Conservation (phyloP, 2,329 filamentous ascomycete species). For the Fusarium sp. region DNA sequence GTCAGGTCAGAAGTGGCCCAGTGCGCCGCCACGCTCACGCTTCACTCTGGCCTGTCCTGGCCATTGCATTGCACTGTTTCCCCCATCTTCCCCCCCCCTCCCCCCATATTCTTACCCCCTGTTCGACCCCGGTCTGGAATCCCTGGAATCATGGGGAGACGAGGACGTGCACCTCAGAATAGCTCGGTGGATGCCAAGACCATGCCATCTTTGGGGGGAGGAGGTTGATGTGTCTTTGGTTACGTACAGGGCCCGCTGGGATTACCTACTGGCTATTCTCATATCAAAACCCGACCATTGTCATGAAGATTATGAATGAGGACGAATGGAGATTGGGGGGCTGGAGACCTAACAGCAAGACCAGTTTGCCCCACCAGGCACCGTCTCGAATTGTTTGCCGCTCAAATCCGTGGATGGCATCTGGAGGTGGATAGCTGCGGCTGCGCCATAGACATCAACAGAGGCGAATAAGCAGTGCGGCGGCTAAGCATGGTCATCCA, state of each 20-base stretch:
- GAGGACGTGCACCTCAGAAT: constrained; percentile 16
- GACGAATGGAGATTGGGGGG: neutral
- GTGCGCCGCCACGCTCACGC: constrained; percentile 12
- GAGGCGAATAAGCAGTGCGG: neutral
- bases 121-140: constrained; percentile 16
- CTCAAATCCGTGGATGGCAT: neutral
- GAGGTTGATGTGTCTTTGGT: constrained; percentile 15
- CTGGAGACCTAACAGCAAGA: neutral
- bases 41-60: neutral
- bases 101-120: constrained; percentile 16
- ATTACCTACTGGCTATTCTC: neutral
- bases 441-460: neutral
- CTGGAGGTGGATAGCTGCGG: neutral
- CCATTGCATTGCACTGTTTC: neutral
- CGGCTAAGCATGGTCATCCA: constrained; percentile 27
- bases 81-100: constrained; percentile 4
- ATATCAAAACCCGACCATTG: neutral
- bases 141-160: constrained; percentile 24
- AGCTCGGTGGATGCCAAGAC: neutral
- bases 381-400: neutral
- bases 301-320: neutral
- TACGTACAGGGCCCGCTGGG: constrained; percentile 15
- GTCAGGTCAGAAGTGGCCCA: neutral
- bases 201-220: constrained; percentile 1
- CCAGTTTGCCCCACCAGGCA: neutral